Evolutionary conservation across 371 early-diverging fungal genomes (phyloP), one percentile per base, ranked within the genome.

Genomic region (Apophysomyces variabilis): DNA sequence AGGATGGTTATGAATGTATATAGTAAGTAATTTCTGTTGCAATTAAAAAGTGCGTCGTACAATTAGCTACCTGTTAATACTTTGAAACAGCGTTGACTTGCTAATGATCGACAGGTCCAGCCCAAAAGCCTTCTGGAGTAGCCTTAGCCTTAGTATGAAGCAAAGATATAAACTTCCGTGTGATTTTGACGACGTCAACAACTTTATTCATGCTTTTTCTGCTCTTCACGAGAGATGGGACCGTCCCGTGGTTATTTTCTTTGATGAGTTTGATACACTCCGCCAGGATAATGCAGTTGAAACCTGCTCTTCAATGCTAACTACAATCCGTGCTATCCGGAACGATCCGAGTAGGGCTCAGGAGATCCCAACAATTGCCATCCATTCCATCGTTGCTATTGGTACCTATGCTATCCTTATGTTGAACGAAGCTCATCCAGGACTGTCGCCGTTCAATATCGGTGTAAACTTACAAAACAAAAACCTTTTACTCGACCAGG

Each of bases 191-290:
- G n/a, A 46, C 3, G 16, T 11, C 47, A n/a, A 6, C 14, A 5
- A 16, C 47, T 46, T 46, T 46, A 14, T 13, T n/a, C 6, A 46
- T n/a, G 47, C 47, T 46, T 46, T 46, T n/a, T 46, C 47, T 46
- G 1, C 47, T 46, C 13, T 14, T 16, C n/a, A 46, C 36, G 1
- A 45, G 12, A 45, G 57, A 12, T 62, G 45, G 58, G 45, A 47
- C 35, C 62, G 45, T 8, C 68, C 58, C 7, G 68, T 67, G 62
- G 56, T 67, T 43, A 13, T 67, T 14, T 67, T 62, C 59, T 67
- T 67, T 45, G 68, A 67, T 26, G 68, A 62, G 38, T 56, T 67
- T 38, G 68, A 67, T 59, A 45, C 3, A 67, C 63, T 67, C 12
- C 63, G 36, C 58, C 7, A 11, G 37, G 63, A 58, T 44, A 38